phyloP scores from a whole-genome alignment of 2,329 filamentous ascomycete species.

The Capronia americana region DNA sequence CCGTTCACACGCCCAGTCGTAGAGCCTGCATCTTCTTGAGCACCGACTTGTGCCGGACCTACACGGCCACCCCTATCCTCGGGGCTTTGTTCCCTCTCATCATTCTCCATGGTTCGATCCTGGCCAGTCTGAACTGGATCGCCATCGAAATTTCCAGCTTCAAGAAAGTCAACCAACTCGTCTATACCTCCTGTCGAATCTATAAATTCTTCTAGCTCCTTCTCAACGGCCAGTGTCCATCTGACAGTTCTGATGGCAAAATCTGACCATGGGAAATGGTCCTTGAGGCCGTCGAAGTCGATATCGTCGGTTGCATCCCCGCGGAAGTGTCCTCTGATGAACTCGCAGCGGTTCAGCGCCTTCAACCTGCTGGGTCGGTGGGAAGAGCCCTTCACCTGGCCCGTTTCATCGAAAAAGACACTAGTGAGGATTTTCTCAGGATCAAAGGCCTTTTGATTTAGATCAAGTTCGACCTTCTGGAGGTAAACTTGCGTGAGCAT shows the following conservation, averaged over 20 bases:
- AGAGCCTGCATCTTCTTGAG: too few species aligned
- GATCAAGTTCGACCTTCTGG: constrained; percentile 47
- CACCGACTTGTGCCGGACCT: background rate
- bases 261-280: constrained; percentile 57
- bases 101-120: background rate
- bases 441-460: constrained; percentile 46
- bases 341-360: constrained; percentile 8
- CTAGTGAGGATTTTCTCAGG: constrained; percentile 49
- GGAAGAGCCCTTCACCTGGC: constrained; percentile 1
- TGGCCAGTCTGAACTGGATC: constrained; percentile 3
- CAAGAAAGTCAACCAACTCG: constrained; percentile 20
- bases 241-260: constrained; percentile 54
- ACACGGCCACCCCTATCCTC: background rate
- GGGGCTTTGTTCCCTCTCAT: background rate
- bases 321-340: constrained; percentile 40
- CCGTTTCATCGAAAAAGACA: constrained; percentile 50
- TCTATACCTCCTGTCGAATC: constrained; percentile 27
- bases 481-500: constrained; percentile 64
- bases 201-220: constrained; percentile 28
- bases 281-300: constrained; percentile 53
- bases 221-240: constrained; percentile 48
- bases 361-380: background rate
- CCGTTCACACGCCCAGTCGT: background rate
- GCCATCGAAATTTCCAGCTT: constrained; percentile 11
- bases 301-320: constrained; percentile 46